Evolutionary conservation across 2,329 filamentous ascomycete genomes (phyloP), one percentile per base, ranked within the genome.

Genomic region (Dissoconium aciculare): DNA sequence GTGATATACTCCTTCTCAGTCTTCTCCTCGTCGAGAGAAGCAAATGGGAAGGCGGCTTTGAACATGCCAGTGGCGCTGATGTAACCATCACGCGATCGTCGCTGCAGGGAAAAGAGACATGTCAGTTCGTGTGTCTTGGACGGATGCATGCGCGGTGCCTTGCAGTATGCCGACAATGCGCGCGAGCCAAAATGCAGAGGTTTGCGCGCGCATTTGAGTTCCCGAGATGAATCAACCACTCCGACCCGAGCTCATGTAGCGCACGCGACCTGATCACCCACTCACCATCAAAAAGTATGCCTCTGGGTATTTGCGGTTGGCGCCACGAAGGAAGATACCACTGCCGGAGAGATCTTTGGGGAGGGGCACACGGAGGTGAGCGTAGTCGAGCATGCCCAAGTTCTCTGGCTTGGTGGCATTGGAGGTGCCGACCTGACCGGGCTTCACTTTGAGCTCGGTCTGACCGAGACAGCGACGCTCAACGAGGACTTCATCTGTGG

Each of bases 261-360:
- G 17, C 13, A 17, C 11, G 19, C 19, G 19, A 23, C 8, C 19
- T 8, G 19, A 23, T 23, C 19, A 23, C 19, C n/a, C 11, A 23
- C 65, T 56, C 63, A 74, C 71, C 72, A 98, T 98, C 46, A 98
- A 63, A 56, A 95, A 98, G 60, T 98, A 98, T 44, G 82, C 89
- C 54, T 83, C 83, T 4, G 89, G 87, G 37, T 64, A 69, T 40
- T 64, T 57, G 38, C 64, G 55, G 32, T 67, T 61, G 6, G 59
- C 56, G 52, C 75, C 75, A 36, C 75, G 77, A 49, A 81, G 78
- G 64, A 95, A 95, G 49, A 98, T 91, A 51, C 89, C 89, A 4
- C 85, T 93, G 15, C 68, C 69, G 38, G 75, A 72, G 44, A 95
- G 76, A 41, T 89, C 84, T 57, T 85, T 89, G 29, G 89, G 89